Base-by-base conservation (phyloP, 2,329 filamentous ascomycete genomes). In the Zasmidium cellare region DNA sequence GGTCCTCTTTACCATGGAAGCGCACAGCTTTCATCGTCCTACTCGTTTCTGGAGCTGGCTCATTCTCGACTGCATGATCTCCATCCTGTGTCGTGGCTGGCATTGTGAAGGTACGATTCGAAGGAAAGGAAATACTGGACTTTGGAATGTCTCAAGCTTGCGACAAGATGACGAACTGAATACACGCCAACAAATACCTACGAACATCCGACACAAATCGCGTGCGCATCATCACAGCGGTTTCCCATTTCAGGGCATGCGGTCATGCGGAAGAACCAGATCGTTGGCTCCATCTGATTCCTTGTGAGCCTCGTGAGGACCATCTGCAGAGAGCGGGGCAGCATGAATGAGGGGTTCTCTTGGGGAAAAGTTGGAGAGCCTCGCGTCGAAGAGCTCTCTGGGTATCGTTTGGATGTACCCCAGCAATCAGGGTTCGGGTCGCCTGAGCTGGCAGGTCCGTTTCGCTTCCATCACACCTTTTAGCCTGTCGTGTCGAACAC, bases 1-100 rank as follows among this genome's bases (percentile, higher is more conserved):
- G 51, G 51, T 74, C 72, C 49, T 71, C 64, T 55, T 71, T 71
- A 35, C 71, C 72, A 48, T 75, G 71, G 59, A 74, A 73, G n/a
- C 71, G 67, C n/a, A 74, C 64, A 6, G 72, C 72, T 51, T 70
- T 73, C 72, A 75, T 75, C 3, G 53, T 67, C 20, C 53, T 50
- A 24, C 31, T 48, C 12, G 38, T 64, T 24, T 51, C 25, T 7
- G 61, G 25, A 19, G 57, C 41, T 12, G 50, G 53, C 24, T 49
- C 24, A 41, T 61, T 58, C 44, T 61, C 56, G 16, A 46, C 28
- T 3, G 59, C 53, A 50, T 57, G 56, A 6, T 44, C 49, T 48
- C 59, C 55, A 38, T 62, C 59, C 49, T 59, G 59, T 9, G 45
- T 59, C 9, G 51, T 46, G 24, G 51, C 51, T n/a, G 35, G 35